phyloP scores from a whole-genome alignment of 805 yeast species.

The Candida ortonii region DNA sequence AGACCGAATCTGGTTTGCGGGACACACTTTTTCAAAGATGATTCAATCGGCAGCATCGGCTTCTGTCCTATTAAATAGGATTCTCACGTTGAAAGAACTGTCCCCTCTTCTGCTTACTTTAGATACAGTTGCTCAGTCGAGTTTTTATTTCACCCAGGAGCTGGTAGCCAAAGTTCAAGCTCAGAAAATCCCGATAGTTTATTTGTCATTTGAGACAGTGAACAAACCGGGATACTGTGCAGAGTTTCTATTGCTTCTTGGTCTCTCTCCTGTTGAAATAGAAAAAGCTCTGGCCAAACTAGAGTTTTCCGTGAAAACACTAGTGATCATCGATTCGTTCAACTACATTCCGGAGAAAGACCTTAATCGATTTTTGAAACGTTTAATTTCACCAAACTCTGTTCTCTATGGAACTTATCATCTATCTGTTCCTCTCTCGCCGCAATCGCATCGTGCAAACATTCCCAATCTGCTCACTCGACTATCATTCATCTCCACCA shows the following conservation, averaged over 20 bases:
- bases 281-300: slow-evolving; percentile 8
- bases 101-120: slow-evolving; percentile 69
- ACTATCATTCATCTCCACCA: slow-evolving; percentile 69
- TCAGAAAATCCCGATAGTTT: slow-evolving; percentile 39
- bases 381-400: slow-evolving; percentile 39
- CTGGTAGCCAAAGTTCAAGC: slow-evolving; percentile 40
- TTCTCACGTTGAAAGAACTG: slow-evolving; percentile 65
- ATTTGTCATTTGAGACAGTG: slow-evolving; percentile 67
- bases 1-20: no score
- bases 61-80: slow-evolving; percentile 61
- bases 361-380: slow-evolving; percentile 37
- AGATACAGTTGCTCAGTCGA: slow-evolving; percentile 73
- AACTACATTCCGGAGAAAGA: slow-evolving; percentile 50
- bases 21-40: slow-evolving; percentile 15
- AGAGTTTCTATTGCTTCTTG: slow-evolving; percentile 46
- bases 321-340: slow-evolving; percentile 65
- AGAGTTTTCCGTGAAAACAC: slow-evolving; percentile 20
- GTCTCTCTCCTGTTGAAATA: slow-evolving; percentile 13
- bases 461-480: slow-evolving; percentile 23
- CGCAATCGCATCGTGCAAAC: slow-evolving; percentile 6
- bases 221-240: slow-evolving; percentile 49
- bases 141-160: slow-evolving; percentile 55
- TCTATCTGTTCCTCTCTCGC: slow-evolving; percentile 33
- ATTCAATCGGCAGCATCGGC: slow-evolving; percentile 31
- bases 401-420: slow-evolving; percentile 50